Conservation (phyloP, 352 stramenopile genomes). For the Elongisporangium anandrum region DNA sequence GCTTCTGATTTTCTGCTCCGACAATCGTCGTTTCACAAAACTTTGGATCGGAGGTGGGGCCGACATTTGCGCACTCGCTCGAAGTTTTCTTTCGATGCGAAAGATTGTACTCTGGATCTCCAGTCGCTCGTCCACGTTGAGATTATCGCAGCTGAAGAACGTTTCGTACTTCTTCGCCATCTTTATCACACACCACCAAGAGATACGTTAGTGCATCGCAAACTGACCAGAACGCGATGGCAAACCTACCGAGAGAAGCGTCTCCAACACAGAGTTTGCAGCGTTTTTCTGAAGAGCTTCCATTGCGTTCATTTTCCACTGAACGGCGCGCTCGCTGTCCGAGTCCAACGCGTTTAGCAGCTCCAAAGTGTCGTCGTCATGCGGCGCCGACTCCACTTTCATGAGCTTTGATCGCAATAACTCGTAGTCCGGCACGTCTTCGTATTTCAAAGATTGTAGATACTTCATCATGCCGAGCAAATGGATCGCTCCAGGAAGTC, state of each 20-base stretch:
- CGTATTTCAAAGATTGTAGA: constrained; percentile 66
- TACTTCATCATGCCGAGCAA: constrained; percentile 79
- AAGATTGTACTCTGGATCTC: constrained; percentile 65
- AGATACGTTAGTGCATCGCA: background rate
- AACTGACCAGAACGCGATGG: background rate
- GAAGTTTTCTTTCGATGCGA: constrained; percentile 56
- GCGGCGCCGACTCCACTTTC: constrained; percentile 22
- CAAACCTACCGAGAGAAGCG: constrained; percentile 35
- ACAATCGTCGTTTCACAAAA: constrained; percentile 71
- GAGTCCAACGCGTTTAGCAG: constrained; percentile 21
- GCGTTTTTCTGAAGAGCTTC: constrained; percentile 39
- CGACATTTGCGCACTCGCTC: constrained; percentile 30
- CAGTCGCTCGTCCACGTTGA: constrained; percentile 47
- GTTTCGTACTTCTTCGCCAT: constrained; percentile 75
- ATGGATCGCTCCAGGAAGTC: constrained; percentile 57
- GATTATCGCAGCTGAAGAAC: constrained; percentile 58
- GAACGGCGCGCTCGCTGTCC: constrained; percentile 43
- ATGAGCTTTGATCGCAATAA: constrained; percentile 30
- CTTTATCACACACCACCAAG: constrained; percentile 13
- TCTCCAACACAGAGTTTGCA: constrained; percentile 28
- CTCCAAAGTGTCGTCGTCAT: constrained; percentile 2
- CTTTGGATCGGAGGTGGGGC: constrained; percentile 80
- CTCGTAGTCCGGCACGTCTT: constrained; percentile 70
- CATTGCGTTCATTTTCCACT: constrained; percentile 48
- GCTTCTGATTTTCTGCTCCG: constrained; percentile 68